Evolutionary conservation across 345 rosid genomes (phyloP), one percentile per base, ranked within the genome.

Genomic region (Pistacia atlantica): DNA sequence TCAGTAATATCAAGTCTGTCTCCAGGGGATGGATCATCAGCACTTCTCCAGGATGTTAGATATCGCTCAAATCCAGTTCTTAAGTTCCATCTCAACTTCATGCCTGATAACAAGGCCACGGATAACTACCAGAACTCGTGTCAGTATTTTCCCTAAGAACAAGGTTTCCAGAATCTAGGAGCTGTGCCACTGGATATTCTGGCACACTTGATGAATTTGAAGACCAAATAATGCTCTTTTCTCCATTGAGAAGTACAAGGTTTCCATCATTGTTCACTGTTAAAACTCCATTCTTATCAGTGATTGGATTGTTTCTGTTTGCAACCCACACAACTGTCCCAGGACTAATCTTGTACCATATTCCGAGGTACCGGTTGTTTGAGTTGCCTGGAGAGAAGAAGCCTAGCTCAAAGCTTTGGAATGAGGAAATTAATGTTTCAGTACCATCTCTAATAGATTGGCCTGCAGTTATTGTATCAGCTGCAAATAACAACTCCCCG

Each of bases 141-240:
- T 49, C 25, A 45, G 9, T 16, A 37, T 11, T 51, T 1, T 83
- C 86, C 45, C 77, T 76, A 4, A 85, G 74, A 38, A 90, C 87
- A 4, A 90, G 80, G 59, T 90, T 88, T 45, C 91, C 90, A 5
- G 86, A 42, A 10, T 86, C 86, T 37, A 81, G 57, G 52, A 90
- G 69, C 74, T 80, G 86, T 8, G 74, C 55, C 42, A 78, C 82
- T 17, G 86, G 88, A 48, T 79, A 78, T 12, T 14, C 46, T 3
- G 81, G 63, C 0, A 1, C 17, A 28, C 57, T 49, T 11, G 84
- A 82, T 56, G 56, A 58, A 63, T 83, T 85, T 0, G 86, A 71
- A 13, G 83, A 79, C 89, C 91, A 88, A 13, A 83, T 11, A 55
- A 22, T 13, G 4, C 54, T 72, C 18, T 60, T 55, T 8, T 25